Evolutionary conservation across 2,329 filamentous ascomycete species (phyloP), one percentile per base, ranked within the genome.

Genomic region (Penicillium psychrosexuale): DNA sequence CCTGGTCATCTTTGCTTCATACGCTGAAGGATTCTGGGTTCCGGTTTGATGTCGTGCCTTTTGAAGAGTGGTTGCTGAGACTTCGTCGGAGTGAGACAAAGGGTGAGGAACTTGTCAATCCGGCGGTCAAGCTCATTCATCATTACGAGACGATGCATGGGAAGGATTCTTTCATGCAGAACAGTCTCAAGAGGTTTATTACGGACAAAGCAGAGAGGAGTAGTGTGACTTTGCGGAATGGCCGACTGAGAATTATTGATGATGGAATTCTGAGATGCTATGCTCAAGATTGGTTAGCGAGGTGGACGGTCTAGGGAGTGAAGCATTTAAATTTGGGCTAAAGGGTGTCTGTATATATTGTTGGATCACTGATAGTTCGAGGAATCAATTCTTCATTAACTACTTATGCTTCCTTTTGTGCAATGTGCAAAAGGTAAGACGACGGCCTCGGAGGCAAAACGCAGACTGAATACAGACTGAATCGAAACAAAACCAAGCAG

Each of bases 1-100:
- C 66, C 6, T 77, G 73, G 74, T 61, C 63, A 0, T 51, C 58
- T 0, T 61, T 76, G 43, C 63, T 77, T 4, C 62, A 60, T 0
- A 61, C 63, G 0, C 54, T 76, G 9, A 60, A 50, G 4, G 47
- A 57, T 1, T 66, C 61, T 11, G 73, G 73, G 0, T 66, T 76
- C 27, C 51, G 61, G 5, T 76, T 77, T 50, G 60, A 72, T 24
- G 64, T 60, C 1, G 69, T 75, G 7, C 48, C 66, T 0, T 65
- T 75, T 34, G 51, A 56, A 8, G 62, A 68, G 12, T 77, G 75
- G 74, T 28, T 76, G 17, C 34, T 51, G 15, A 61, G 65, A 51
- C 57, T 77, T 19, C 62, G 64, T 1, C 60, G 62, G 31, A 71
- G 69, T 40, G 68, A 68, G 30, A 49, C 51, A 0, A 47, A 58